A percentile compares a stretch with the other conserved stretches of the same genome.
These are phyloP conservation scores for Liquidambar formosana DNA, from an alignment of 164 flowering plant genomes.

Conservation along the genomic window DNA sequence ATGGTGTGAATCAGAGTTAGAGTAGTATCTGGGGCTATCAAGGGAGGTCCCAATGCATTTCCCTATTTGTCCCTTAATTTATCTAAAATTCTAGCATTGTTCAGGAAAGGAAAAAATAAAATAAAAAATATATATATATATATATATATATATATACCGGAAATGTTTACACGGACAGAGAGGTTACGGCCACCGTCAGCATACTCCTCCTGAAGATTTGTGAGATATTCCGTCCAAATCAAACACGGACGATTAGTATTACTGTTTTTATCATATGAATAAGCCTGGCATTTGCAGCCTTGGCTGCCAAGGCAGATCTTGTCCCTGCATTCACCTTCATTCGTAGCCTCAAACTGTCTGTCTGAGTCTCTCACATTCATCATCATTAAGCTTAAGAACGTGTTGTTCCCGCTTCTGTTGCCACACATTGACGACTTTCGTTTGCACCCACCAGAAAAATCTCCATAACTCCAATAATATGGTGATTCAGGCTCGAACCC, in stretches of 20 bases:
- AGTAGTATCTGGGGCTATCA: too few species aligned
- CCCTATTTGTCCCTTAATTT: too few species aligned
- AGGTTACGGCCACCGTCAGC: background rate
- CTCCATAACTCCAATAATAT: too few species aligned
- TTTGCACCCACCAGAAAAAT: too few species aligned
- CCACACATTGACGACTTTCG: too few species aligned
- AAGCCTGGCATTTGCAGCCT: constrained; percentile 17
- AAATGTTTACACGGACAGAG: constrained; percentile 4
- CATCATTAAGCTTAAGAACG: constrained; percentile 11
- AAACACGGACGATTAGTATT: background rate
- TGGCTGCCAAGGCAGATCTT: constrained; percentile 11
- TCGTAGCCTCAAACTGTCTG: background rate
- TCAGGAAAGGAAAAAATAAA: too few species aligned
- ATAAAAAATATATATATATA: too few species aligned
- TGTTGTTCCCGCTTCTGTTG: too few species aligned
- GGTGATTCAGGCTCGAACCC: too few species aligned
- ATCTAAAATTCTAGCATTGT: too few species aligned
- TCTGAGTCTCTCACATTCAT: constrained; percentile 8
- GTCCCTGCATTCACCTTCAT: constrained; percentile 1
- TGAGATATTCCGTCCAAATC: constrained; percentile 12
- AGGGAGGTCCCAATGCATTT: too few species aligned
- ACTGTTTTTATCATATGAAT: background rate
- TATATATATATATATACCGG: constrained; percentile 11
- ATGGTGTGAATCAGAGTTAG: too few species aligned
- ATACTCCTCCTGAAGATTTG: constrained; percentile 1